Evolutionary conservation across 2,329 filamentous ascomycete genomes (phyloP).

Genomic region (Anisogramma anomala): DNA sequence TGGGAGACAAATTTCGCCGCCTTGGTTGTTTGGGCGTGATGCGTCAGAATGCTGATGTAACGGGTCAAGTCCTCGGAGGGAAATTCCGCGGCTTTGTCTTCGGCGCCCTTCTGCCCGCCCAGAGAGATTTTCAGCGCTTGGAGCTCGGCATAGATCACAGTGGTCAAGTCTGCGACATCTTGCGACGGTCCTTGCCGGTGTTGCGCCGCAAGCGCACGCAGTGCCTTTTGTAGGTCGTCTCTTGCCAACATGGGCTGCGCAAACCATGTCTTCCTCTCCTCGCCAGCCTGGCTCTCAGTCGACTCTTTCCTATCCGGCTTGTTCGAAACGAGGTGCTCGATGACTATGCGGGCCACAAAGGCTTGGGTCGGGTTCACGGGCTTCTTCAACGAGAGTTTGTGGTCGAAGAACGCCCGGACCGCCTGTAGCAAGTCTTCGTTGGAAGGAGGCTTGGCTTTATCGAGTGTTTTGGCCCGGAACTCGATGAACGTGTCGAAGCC

Average conservation of each 20-base stretch:
- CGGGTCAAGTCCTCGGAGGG: conserved; percentile 13
- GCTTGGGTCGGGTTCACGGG: conserved; percentile 57
- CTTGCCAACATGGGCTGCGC: conserved; percentile 23
- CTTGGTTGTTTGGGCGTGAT: conserved; percentile 43
- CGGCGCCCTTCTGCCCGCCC: background rate
- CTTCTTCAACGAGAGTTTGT: conserved; percentile 36
- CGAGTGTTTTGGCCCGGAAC: conserved; percentile 49
- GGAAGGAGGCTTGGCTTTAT: conserved; percentile 53
- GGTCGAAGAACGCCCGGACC: conserved; percentile 51
- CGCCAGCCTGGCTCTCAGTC: background rate
- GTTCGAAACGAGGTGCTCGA: conserved; percentile 47
- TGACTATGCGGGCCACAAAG: conserved; percentile 39
- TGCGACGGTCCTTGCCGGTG: conserved; percentile 30
- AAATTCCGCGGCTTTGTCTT: conserved; percentile 12
- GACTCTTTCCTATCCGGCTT: conserved; percentile 29
- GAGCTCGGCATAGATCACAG: conserved; percentile 30
- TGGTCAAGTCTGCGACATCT: conserved; percentile 38
- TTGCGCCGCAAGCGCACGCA: conserved; percentile 30
- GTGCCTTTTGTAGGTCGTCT: conserved; percentile 33
- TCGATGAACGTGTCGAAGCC: conserved; percentile 63
- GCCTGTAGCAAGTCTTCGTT: conserved; percentile 52
- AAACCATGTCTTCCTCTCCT: background rate
- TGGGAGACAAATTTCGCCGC: conserved; percentile 29
- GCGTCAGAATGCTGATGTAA: conserved; percentile 38
- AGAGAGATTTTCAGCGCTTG: background rate